phyloP scores from a whole-genome alignment of 2,329 filamentous ascomycete genomes.

The Leptographium galeiforme region DNA sequence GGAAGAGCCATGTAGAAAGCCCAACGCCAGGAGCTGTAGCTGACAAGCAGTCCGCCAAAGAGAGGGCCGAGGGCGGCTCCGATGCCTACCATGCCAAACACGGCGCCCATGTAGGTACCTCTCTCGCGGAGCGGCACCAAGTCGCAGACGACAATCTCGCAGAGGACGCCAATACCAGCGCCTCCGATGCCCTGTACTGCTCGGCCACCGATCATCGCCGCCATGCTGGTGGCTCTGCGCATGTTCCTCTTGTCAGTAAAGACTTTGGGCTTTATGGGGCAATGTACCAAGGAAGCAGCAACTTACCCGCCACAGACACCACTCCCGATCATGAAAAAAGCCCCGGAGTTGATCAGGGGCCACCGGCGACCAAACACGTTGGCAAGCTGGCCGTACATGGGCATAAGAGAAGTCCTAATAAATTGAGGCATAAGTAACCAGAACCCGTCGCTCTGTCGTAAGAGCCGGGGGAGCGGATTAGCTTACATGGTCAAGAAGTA shows the following conservation, averaged over 20 bases:
- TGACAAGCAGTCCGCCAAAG: conserved; percentile 9
- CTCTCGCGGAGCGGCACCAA: conserved; percentile 10
- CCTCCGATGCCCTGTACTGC: conserved; percentile 19
- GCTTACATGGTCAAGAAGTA: conserved; percentile 1
- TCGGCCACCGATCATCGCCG: conserved; percentile 2
- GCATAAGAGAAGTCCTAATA: not conserved
- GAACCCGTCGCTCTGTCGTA: too few species aligned
- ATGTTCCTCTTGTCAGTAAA: not conserved
- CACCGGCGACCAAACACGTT: not conserved
- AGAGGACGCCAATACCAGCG: conserved; percentile 19
- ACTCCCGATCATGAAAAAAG: not conserved
- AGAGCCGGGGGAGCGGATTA: too few species aligned
- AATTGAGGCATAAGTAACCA: too few species aligned
- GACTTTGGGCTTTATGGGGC: not conserved
- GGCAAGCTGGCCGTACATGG: not conserved
- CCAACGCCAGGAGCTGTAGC: conserved; percentile 12
- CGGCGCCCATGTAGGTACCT: conserved; percentile 9
- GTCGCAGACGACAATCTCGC: conserved; percentile 20
- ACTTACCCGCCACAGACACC: not conserved
- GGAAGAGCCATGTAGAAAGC: conserved; percentile 26
- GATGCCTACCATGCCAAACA: conserved; percentile 2
- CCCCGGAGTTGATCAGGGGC: not conserved
- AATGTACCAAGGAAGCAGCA: not conserved
- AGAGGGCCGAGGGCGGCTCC: conserved; percentile 8
- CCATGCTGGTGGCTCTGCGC: not conserved